Evolutionary conservation across 176 grass and related monocot genomes (phyloP), one percentile per base, ranked within the genome.

Genomic region (Aegilops longissima): DNA sequence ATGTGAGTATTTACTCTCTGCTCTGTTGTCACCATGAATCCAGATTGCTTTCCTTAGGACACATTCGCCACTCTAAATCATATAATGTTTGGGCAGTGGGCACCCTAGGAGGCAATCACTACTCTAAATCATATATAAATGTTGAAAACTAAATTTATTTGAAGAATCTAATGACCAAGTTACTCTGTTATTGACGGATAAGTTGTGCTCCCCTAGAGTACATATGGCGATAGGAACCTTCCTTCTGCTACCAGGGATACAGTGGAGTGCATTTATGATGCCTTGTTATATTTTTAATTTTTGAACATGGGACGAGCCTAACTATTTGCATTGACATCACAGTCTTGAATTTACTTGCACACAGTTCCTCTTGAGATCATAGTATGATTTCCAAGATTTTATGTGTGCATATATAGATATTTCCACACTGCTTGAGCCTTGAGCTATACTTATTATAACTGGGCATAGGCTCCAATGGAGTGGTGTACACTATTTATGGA

Each of bases 361-460:
- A 86, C 80, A 72, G 72, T 92, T 92, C 81, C 76, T 91, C 80
- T 85, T 85, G 86, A 79, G 59, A 58, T 88, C 25, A 5, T 31
- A 33, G 35, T 38, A 79, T 88, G 86, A 39, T 86, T 86, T 59
- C 77, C 82, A 82, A 88, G 82, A 86, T 86, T 88, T 82, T 86
- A 82, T 92, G 64, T 86, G 90, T 82, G 82, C 83, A 82, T 85
- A 92, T 92, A 85, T 2, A 35, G 56, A 84, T 39, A 61, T 59
- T 81, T 87, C 85, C 61, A 75, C 76, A 87, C 61, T 84, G 81
- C 61, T 87, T 93, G 71, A 90, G 87, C 77, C 87, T 87, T 93
- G 71, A 90, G 87, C 77, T 87, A 51, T 90, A 56, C 87, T 80
- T 71, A 24, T 11, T 77, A 16, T 65, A 44, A 44, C 72, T 62